Evolutionary conservation across 2,329 filamentous ascomycete species (phyloP), one percentile per base, ranked within the genome.

Genomic region (Fonsecaea nubica): DNA sequence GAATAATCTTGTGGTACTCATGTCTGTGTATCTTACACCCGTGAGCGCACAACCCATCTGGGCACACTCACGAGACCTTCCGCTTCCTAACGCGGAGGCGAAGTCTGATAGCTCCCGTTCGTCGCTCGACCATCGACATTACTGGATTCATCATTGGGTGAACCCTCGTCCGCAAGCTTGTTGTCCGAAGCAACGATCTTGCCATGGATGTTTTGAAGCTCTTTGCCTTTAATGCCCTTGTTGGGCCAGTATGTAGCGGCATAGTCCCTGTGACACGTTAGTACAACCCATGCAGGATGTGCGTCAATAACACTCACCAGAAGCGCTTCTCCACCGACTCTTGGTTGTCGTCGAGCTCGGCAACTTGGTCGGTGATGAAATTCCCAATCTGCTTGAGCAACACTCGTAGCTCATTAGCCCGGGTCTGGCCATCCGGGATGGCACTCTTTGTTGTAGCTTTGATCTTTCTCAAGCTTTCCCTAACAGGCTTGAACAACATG

Each of bases 221-320:
- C 72, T 25, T 63, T 58, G 25, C 69, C 71, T 58, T 69, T 64
- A 55, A 73, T 74, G 53, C 80, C 80, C 70, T 80, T 80, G 71
- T 82, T 81, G 15, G 80, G 80, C 80, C 81, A 83, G 68, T 82
- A 81, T 30, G 78, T 77, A 18, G 79, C 78, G 56, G 81, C 80
- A 68, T 80, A 80, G 62, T 80, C 77, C 81, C 80, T 82, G 38
- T 40, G 45, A 62, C 52, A 15, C 21, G 69, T 80, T 67, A 79
- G 74, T 60, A 68, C 48, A 25, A 66, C 18, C 45, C 38, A 56
- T 58, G 15, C 12, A 58, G n/a, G 8, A 57, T 5, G 35, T 61
- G 33, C 30, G 58, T 38, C 33, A 40, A 21, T 30, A 12, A 38
- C 38, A 76, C 78, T 71, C 77, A 82, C 80, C 81, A 82, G 61